Evolutionary conservation across 768 basidiomycete genomes (phyloP), one percentile per base, ranked within the genome.

Genomic region (Hortiboletus flavorubellus): DNA sequence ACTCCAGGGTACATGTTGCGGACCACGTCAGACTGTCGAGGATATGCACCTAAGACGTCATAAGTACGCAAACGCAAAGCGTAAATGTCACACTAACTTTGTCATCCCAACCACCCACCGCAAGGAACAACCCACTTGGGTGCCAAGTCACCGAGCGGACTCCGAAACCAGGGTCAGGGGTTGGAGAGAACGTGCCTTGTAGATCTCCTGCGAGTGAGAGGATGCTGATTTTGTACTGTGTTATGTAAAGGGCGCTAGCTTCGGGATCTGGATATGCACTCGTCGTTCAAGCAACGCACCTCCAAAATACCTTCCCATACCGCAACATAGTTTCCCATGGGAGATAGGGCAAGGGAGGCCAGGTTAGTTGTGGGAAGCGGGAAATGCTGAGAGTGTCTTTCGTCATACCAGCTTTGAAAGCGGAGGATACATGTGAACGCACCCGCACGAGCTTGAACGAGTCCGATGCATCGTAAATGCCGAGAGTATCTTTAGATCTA

Each of bases 281-380:
- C 35, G 16, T 38, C 12, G 15, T 29, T 46, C 15, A 39, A 39
- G n/a, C 5, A n/a, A 55, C 76, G 29, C 58, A 90, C 91, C 77
- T 94, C 89, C n/a, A 93, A 70, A 10, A 87, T 80, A 2, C 88
- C 86, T 68, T 94, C 91, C 91, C 91, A 94, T 1, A 88, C 76
- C 4, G 90, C 90, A 38, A 93, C 60, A 69, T 87, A 73, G 59
- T 84, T 85, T 8, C 91, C 90, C 1, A 77, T 84, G 2, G 92
- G 91, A 18, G 92, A 93, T 23, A 93, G 71, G 2, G 84, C 76
- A 34, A 94, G 65, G 0, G 88, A 89, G 8, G 87, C 77, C 40
- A 93, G 66, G 14, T 86, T 85, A 5, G 80, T 71, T 0, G 93
- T 93, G 2, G 89, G 87, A 23, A 92, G 73, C 3, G 89, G 80